These are phyloP conservation scores for Coniochaeta hoffmannii DNA, from an alignment of 2,329 filamentous ascomycete genomes.

Conservation along the genomic window DNA sequence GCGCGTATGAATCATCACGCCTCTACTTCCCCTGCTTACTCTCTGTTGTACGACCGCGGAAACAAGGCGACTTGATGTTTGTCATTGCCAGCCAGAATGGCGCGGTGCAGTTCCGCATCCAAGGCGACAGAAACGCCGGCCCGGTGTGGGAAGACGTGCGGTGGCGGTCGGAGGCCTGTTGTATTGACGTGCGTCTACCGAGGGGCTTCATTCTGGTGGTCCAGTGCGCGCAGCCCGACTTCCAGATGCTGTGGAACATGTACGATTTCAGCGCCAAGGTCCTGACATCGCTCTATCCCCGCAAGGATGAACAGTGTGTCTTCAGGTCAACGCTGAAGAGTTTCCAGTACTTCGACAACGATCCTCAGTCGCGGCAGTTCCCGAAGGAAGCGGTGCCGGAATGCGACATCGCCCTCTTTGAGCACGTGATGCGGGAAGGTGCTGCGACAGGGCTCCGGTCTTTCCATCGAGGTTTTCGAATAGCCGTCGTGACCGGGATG, in stretches of 20 bases:
- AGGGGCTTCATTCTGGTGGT: slow-evolving; percentile 68
- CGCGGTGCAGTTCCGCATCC: slow-evolving; percentile 66
- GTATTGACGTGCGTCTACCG: slow-evolving; percentile 63
- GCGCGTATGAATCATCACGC: slow-evolving; percentile 54
- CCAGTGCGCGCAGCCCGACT: slow-evolving; percentile 69
- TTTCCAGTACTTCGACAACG: slow-evolving; percentile 75
- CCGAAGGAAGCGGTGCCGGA: slow-evolving; percentile 64
- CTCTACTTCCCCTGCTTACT: slow-evolving; percentile 67
- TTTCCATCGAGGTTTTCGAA: slow-evolving; percentile 71
- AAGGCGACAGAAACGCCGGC: slow-evolving; percentile 58
- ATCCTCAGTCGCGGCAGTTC: slow-evolving; percentile 62
- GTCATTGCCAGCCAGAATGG: slow-evolving; percentile 75
- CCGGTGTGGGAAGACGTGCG: slow-evolving; percentile 75
- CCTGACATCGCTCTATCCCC: slow-evolving; percentile 61
- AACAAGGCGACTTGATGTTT: slow-evolving; percentile 63
- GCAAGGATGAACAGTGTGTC: slow-evolving; percentile 60
- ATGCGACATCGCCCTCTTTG: slow-evolving; percentile 70
- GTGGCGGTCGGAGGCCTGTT: slow-evolving; percentile 63
- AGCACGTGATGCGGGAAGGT: slow-evolving; percentile 58
- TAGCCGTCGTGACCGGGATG: slow-evolving; percentile 71
- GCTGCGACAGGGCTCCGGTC: slow-evolving; percentile 66
- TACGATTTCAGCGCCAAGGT: slow-evolving; percentile 78
- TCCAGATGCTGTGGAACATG: slow-evolving; percentile 70
- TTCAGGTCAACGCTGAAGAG: slow-evolving; percentile 63
- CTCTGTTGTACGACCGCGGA: slow-evolving; percentile 63